Evolutionary conservation across 345 rosid species (phyloP), one percentile per base, ranked within the genome.

Genomic region (Gossypioides kirkii): DNA sequence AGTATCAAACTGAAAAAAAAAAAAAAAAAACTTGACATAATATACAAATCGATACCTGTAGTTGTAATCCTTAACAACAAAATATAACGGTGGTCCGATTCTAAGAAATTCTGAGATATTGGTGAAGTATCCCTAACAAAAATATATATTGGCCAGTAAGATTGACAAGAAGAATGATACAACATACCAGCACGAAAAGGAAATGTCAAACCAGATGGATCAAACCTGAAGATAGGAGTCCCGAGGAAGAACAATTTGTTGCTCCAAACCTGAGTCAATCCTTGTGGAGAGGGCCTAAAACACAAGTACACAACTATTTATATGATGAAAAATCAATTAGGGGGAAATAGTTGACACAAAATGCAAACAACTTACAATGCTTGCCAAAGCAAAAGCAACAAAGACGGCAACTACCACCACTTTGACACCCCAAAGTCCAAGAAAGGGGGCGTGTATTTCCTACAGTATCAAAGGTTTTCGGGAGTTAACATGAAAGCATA

Each of bases 171-270:
- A 69, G 56, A 49, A 26, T 20, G 17, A 69, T 45, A 47, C 32
- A 70, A 55, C 62, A 73, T 18, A 16, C 43, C 72, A 69, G 16
- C 50, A 49, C 6, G 6, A 49, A 69, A 65, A 28, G 16, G 72
- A n/a, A 22, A 49, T 49, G 26, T 26, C 43, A 49, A 67, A 68
- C 14, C 16, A 49, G 59, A 69, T 16, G 23, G 72, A 65, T 61
- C 47, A 59, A 86, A 94, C 98, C 96, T 94, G 98, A 83, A 94
- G 97, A 84, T 92, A 94, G 0, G 98, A 94, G 79, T 94, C 98
- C 49, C 83, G 87, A 14, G 98, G 98, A 82, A 94, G 98, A 79
- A 94, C 98, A 85, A 90, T 89, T 79, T 90, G 83, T 80, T 94
- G 98, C 75, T 94, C 98, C 86, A 94, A 81, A 79, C 98, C 99